Base-by-base conservation (phyloP, 345 rosid genomes). In the Kandelia obovata region DNA sequence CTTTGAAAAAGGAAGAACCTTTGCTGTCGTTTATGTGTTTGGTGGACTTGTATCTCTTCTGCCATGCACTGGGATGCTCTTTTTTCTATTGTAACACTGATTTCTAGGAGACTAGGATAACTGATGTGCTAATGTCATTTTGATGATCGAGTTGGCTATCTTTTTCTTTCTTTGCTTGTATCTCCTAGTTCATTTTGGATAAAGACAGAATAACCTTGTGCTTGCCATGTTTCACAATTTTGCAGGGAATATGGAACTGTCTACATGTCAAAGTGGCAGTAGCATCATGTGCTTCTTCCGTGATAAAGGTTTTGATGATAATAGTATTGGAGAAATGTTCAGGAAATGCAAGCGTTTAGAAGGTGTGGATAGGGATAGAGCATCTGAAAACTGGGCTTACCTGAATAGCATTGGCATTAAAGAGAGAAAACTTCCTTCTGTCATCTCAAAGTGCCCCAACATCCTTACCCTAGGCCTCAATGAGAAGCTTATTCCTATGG, bases 331-430 rank as follows among this genome's bases (percentile, higher is more conserved):
- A 27, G 80, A 86, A 59, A 82, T 89, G 91, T 72, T 86, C 68
- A 83, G 43, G 39, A 86, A 82, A 65, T 89, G 96, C 83, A 87
- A 89, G 77, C 91, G 86, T 16, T 82, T 89, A 35, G 82, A 88
- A 10, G 82, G 79, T 16, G 77, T 84, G 1, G 78, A 82, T 30
- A 73, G 49, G 60, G 91, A 90, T 25, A 74, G 82, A 31, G 92
- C 92, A 68, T 81, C 96, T 15, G 83, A 90, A 64, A 90, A 86
- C 70, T 90, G 96, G 96, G 76, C 71, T 61, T 86, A 88, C 79
- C 70, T 90, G 21, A 83, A 55, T 68, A 80, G 79, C 77, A 61
- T 81, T 67, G 96, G 96, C 55, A 90, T 88, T 74, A 85, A 77
- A 66, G 89, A 90, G 69, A 77, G 96, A 62, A 90, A 85, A 70